Evolutionary conservation across 2,329 filamentous ascomycete genomes (phyloP).

Genomic region (Endocalyx cinctus): DNA sequence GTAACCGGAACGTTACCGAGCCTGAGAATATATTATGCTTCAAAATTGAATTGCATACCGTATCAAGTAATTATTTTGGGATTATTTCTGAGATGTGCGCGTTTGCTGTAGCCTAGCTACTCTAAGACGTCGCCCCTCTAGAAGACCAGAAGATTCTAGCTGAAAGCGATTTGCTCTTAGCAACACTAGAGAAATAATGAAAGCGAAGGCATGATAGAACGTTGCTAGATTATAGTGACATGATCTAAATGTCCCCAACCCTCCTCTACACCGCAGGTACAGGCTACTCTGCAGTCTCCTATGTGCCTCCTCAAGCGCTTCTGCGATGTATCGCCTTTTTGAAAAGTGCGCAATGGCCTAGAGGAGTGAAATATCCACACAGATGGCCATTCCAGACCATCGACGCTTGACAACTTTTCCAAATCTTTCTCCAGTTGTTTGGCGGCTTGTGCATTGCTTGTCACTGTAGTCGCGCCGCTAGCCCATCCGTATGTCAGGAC

Average conservation of each 20-base stretch:
- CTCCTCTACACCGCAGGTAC: conserved; percentile 22
- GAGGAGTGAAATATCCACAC: conserved; percentile 27
- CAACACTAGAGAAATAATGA: too few species aligned
- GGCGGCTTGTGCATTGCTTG: conserved; percentile 63
- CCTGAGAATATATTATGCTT: too few species aligned
- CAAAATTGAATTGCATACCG: too few species aligned
- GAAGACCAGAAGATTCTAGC: too few species aligned
- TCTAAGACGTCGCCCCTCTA: too few species aligned
- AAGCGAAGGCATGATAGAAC: too few species aligned
- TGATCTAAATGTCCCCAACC: conserved; percentile 15
- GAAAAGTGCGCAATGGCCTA: conserved; percentile 24
- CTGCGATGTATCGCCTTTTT: conserved; percentile 11
- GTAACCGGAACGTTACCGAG: too few species aligned
- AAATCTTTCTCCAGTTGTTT: conserved; percentile 54
- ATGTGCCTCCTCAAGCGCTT: conserved; percentile 23
- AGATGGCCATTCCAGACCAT: conserved; percentile 22
- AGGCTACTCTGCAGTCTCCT: conserved; percentile 22
- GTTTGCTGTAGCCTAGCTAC: too few species aligned
- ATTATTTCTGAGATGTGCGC: too few species aligned
- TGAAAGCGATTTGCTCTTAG: too few species aligned
- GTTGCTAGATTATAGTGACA: conserved; percentile 13
- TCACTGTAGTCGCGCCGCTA: conserved; percentile 59
- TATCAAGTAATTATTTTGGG: too few species aligned
- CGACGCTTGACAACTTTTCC: conserved; percentile 18
- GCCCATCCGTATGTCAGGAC: conserved; percentile 72